Evolutionary conservation across 2,329 filamentous ascomycete species (phyloP), one percentile per base, ranked within the genome.

Genomic region (Alternaria sp.): DNA sequence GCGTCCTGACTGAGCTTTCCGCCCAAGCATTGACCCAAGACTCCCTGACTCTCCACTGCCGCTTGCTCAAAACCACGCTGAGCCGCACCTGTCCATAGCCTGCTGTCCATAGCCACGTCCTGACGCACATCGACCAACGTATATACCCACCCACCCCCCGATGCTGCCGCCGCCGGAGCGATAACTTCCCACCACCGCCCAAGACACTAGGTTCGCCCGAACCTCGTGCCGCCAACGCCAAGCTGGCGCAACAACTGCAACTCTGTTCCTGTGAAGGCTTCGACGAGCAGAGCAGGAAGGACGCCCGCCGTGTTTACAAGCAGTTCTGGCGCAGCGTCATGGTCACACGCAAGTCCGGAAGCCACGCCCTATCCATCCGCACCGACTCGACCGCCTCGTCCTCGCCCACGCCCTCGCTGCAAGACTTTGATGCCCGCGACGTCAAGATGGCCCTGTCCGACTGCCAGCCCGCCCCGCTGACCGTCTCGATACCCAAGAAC

Each of bases 401-500:
- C 26, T 79, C 79, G 5, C 75, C 77, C 63, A 71, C 76, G 17
- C 68, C 71, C 6, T 77, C 77, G 23, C 64, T 74, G 57, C 65
- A 62, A 59, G 74, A 75, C 36, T 70, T 70, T 44, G 74, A 79
- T 52, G 83, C 83, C 81, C 81, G 83, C 78, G 81, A 85, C 76
- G 80, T 74, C 79, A 82, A 77, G 43, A 79, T 78, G 77, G 80
- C 81, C 75, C 84, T 86, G 83, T 82, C 82, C 62, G 83, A 86
- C 57, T 79, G 77, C 68, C 62, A 78, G 50, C 68, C 71, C 44
- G 74, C 81, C 10, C 84, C 85, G 30, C 76, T 86, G 68, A 86
- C 82, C 68, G 83, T 87, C 55, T 79, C 82, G 23, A 84, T 84
- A 77, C 83, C 83, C 45, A 76, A 73, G 65, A 78, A 70, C 67